Evolutionary conservation across 2,329 filamentous ascomycete genomes (phyloP).

Genomic region (Myotisia sp.): DNA sequence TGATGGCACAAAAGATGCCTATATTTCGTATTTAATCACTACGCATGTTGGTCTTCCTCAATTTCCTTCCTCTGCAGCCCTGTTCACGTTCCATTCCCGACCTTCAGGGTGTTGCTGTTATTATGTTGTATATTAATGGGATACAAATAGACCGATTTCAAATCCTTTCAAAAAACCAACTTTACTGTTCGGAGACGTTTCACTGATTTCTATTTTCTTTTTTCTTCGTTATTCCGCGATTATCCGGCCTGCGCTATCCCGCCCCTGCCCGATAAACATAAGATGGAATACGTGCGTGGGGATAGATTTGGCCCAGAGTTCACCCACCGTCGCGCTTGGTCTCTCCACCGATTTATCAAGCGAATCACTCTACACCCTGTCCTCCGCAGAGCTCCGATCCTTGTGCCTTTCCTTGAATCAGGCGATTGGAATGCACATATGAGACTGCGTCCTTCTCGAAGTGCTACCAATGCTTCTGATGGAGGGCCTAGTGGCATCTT

Average conservation of each 20-base stretch:
- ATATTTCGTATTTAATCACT: slow-evolving; percentile 87
- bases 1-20: slow-evolving; percentile 90
- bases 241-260: slow-evolving; percentile 87
- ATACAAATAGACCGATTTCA: slow-evolving; percentile 73
- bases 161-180: slow-evolving; percentile 71
- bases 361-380: slow-evolving; percentile 79
- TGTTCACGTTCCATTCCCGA: slow-evolving; percentile 5
- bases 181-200: slow-evolving; percentile 78
- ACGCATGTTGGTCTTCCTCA: slow-evolving; percentile 52
- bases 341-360: slow-evolving; percentile 77
- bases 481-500: slow-evolving; percentile 54
- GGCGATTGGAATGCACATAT: slow-evolving; percentile 95
- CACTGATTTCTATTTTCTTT: slow-evolving; percentile 95
- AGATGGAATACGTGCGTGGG: slow-evolving; percentile 95
- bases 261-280: slow-evolving; percentile 93
- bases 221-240: slow-evolving; percentile 74
- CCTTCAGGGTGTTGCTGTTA: not conserved
- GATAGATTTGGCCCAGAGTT: slow-evolving; percentile 93
- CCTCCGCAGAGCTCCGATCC: slow-evolving; percentile 64
- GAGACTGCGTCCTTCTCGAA: slow-evolving; percentile 58
- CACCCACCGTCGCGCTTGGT: slow-evolving; percentile 73
- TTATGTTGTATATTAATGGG: too few relatives aligned
- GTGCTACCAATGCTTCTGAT: slow-evolving; percentile 35
- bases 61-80: not conserved
- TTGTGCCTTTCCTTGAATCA: slow-evolving; percentile 83